Base-by-base conservation (phyloP, 2,329 filamentous ascomycete genomes). In the Penicillium palitans region DNA sequence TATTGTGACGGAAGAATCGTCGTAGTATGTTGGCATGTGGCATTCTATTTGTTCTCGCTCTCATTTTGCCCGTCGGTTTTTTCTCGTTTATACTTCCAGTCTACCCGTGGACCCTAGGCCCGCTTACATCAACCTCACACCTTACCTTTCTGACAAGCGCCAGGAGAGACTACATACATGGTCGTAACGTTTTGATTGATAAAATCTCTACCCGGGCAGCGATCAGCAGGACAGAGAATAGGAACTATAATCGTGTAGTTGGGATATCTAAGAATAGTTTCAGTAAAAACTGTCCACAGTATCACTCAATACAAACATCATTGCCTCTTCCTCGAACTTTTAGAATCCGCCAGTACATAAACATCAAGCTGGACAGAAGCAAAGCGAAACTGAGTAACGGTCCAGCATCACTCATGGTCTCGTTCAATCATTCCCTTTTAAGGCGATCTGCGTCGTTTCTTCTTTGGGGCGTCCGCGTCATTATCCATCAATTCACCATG, bases 381-480 rank as follows among this genome's bases (percentile, higher is more conserved):
- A 33, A 24, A 24, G 13, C 27, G 1, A 25, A 37, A 29, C 9
- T 25, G 29, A 21, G 39, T 12, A 35, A 57, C n/a, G 41, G 25
- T 37, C 47, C 54, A 57, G 47, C 49, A 27, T 45, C 40, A 24
- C 48, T 29, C 15, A 31, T 24, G 13, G 4, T 27, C 15, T n/a
- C n/a, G 10, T 13, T 45, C 31, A n/a, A 21, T 5, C 6, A 15
- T 29, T 19, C 9, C 6, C 29, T 39, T 39, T 29, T 10, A 52
- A 15, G 54, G 35, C 21, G 31, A 46, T 47, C 33, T 57, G 27
- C 46, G 55, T 39, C 40, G 46, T 12, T 55, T 66, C 21, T 39
- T 54, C 17, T 39, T 59, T 15, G 19, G n/a, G n/a, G 54, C n/a
- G 21, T 48, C 55, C 17, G 35, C 17, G 9, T 39, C 58, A 17